phyloP scores from a whole-genome alignment of 1,284 basidiomycete species.

The Anthracocystis setariae region DNA sequence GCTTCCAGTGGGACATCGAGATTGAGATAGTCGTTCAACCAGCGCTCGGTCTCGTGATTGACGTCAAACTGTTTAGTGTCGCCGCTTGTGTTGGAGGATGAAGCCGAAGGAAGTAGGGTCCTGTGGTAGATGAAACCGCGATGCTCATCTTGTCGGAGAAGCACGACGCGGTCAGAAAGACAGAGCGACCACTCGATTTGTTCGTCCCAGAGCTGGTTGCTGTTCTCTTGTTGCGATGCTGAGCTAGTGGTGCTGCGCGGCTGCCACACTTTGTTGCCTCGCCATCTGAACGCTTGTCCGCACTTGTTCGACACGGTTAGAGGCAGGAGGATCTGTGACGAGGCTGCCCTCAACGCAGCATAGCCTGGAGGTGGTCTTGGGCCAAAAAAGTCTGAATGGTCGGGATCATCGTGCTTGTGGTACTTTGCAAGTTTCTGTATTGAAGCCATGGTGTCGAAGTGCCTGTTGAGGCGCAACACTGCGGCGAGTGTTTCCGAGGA shows the following conservation, averaged over 20 bases:
- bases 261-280: conserved; percentile 52
- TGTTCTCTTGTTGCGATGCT: background rate
- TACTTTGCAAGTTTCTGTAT: conserved; percentile 10
- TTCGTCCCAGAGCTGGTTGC: conserved; percentile 13
- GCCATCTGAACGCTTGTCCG: conserved; percentile 66
- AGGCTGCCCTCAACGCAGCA: conserved; percentile 22
- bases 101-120: conserved; percentile 41
- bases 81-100: background rate
- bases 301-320: conserved; percentile 65
- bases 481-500: background rate
- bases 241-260: background rate
- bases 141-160: conserved; percentile 61
- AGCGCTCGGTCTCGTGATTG: conserved; percentile 73
- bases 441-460: background rate
- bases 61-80: background rate
- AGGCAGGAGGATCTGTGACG: conserved; percentile 56
- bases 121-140: conserved; percentile 54
- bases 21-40: conserved; percentile 90
- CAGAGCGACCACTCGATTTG: conserved; percentile 65
- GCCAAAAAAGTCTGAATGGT: conserved; percentile 29
- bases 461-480: background rate
- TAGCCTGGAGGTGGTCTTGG: conserved; percentile 52
- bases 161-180: conserved; percentile 62
- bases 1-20: conserved; percentile 79
- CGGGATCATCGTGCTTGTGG: conserved; percentile 14